These are phyloP conservation scores for Ploettnerulaceae sp. DNA, from an alignment of 2,329 filamentous ascomycete genomes.

Conservation along the genomic window DNA sequence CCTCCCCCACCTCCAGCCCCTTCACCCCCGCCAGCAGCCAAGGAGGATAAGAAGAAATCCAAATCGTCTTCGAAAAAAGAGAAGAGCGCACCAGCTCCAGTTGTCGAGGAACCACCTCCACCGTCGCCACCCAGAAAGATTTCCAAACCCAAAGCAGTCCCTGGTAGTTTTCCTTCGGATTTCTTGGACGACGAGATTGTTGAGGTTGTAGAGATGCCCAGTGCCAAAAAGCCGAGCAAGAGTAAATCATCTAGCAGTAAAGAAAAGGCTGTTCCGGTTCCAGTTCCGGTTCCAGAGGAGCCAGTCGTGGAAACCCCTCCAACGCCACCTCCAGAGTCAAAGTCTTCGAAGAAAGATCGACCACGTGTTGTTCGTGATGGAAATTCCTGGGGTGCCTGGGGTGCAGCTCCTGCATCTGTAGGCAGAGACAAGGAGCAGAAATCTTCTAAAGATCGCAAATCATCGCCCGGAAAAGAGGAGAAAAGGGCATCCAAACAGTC, in stretches of 20 bases:
- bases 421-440: conserved; percentile 37
- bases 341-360: conserved; percentile 66
- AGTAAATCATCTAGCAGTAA: conserved; percentile 38
- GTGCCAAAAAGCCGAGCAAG: conserved; percentile 40
- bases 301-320: conserved; percentile 24
- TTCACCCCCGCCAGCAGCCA: conserved; percentile 38
- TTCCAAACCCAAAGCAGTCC: conserved; percentile 40
- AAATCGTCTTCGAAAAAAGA: conserved; percentile 37
- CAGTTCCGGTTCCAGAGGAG: conserved; percentile 16
- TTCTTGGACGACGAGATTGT: conserved; percentile 16
- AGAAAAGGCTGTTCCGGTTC: conserved; percentile 26
- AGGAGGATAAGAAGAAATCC: conserved; percentile 42
- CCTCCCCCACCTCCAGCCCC: conserved; percentile 31
- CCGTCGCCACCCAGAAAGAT: conserved; percentile 34
- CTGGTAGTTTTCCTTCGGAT: conserved; percentile 51
- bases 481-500: conserved; percentile 44
- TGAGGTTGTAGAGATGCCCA: conserved; percentile 17
- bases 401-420: conserved; percentile 40
- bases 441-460: conserved; percentile 31
- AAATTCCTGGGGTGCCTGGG: conserved; percentile 73
- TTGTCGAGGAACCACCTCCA: conserved; percentile 28
- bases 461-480: conserved; percentile 25
- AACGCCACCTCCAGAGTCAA: conserved; percentile 40
- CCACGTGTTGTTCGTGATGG: conserved; percentile 66
- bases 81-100: conserved; percentile 23